Evolutionary conservation across 176 grass and related monocot genomes (phyloP).

Genomic region (Alloteropsis semialata): DNA sequence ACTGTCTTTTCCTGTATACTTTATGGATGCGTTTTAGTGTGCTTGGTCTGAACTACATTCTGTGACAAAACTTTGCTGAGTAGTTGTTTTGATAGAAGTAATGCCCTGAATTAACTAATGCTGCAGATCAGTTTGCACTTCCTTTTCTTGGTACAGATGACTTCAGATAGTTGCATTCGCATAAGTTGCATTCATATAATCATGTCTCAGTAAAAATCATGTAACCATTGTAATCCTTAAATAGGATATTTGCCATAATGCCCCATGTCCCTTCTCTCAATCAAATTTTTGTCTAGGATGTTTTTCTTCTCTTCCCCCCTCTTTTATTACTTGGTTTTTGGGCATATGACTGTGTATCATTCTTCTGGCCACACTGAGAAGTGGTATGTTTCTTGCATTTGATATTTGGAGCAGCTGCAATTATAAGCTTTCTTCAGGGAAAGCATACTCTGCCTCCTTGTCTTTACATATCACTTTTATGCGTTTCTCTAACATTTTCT

Average conservation of each 20-base stretch:
- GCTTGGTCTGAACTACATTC: not conserved
- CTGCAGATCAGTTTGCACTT: not conserved
- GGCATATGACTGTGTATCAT: not conserved
- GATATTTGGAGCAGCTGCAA: not conserved
- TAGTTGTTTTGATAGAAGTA: not conserved
- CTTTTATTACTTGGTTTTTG: not conserved
- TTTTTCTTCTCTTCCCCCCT: too few species aligned
- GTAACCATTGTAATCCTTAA: not conserved
- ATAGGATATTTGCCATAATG: not conserved
- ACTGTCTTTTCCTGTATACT: not conserved
- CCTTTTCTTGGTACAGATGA: not conserved
- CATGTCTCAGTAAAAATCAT: not conserved
- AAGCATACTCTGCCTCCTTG: not conserved
- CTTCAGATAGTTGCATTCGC: not conserved
- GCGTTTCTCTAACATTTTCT: not conserved
- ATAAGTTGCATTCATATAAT: not conserved
- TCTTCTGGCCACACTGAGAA: not conserved
- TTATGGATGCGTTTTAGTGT: not conserved
- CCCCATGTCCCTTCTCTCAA: not conserved
- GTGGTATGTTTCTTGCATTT: not conserved
- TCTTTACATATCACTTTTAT: not conserved
- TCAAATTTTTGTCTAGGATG: not conserved
- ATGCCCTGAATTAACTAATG: not conserved
- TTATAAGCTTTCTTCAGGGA: not conserved
- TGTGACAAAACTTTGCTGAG: not conserved